Evolutionary conservation across 208 protist genomes (phyloP).

Genomic region (Acanthamoeba royreba): DNA sequence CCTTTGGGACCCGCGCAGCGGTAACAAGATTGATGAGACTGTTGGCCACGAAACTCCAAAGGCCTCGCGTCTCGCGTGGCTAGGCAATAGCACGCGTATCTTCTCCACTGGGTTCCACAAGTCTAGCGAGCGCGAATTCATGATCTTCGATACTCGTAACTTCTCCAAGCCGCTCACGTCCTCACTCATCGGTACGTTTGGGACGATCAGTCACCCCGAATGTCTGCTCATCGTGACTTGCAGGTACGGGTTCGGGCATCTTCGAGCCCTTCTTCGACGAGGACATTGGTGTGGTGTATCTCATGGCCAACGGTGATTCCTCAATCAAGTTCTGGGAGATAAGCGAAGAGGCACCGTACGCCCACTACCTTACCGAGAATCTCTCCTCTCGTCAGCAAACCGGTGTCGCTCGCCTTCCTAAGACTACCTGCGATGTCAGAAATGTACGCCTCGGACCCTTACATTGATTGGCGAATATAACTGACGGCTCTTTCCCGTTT

Average conservation of each 20-base stretch:
- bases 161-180: conserved; percentile 57
- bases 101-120: conserved; percentile 63
- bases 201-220: not conserved
- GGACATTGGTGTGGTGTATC: conserved; percentile 63
- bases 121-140: conserved; percentile 64
- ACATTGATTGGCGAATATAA: not conserved
- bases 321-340: conserved; percentile 45
- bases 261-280: conserved; percentile 69
- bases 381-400: conserved; percentile 28
- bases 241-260: conserved; percentile 65
- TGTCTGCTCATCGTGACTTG: not conserved
- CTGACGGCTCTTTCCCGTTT: not conserved
- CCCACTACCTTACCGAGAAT: conserved; percentile 29
- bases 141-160: conserved; percentile 57
- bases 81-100: conserved; percentile 26
- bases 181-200: not conserved
- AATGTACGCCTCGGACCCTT: not conserved
- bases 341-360: conserved; percentile 17
- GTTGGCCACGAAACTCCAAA: conserved; percentile 24
- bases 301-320: conserved; percentile 44
- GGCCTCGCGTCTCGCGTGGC: conserved; percentile 33
- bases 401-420: conserved; percentile 51
- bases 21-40: not conserved
- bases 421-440: conserved; percentile 49
- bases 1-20: not conserved